Evolutionary conservation across 208 protist species (phyloP).

Genomic region (Leishmania guyanensis): DNA sequence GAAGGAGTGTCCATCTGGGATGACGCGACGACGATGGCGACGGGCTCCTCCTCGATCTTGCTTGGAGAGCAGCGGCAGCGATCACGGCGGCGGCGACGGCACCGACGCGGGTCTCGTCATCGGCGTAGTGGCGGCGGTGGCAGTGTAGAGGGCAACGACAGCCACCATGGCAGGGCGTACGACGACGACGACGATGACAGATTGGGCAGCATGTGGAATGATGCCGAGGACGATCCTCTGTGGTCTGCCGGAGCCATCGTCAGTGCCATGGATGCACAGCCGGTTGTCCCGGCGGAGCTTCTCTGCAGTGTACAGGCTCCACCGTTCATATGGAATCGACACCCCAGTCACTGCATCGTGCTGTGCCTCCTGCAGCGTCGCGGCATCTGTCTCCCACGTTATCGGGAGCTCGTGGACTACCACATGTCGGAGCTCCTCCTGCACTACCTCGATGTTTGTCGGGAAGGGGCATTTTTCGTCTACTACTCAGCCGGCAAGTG

Average conservation of each 20-base stretch:
- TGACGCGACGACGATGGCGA: background rate
- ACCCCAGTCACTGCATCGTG: constrained; percentile 67
- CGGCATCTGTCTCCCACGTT: constrained; percentile 59
- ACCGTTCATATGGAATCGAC: constrained; percentile 50
- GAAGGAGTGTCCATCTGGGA: background rate
- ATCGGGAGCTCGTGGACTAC: constrained; percentile 74
- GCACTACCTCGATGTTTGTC: constrained; percentile 66
- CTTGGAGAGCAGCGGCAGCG: background rate
- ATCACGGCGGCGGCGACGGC: background rate
- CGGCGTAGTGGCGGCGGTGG: background rate
- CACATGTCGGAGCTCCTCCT: constrained; percentile 85
- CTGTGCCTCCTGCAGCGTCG: constrained; percentile 59
- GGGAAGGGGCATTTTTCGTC: constrained; percentile 77
- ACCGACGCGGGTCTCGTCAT: background rate
- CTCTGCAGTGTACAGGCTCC: constrained; percentile 32
- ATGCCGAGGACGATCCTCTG: background rate
- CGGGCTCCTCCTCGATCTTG: background rate
- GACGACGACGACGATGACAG: background rate
- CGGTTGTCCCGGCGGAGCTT: constrained; percentile 60
- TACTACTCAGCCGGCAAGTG: constrained; percentile 49
- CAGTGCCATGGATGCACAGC: constrained; percentile 40
- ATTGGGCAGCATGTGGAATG: background rate
- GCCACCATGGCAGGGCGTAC: background rate
- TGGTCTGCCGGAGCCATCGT: constrained; percentile 29
- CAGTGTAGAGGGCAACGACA: background rate